Conservation (phyloP, 495 filamentous ascomycete genomes). For the Podospora fimiseda region DNA sequence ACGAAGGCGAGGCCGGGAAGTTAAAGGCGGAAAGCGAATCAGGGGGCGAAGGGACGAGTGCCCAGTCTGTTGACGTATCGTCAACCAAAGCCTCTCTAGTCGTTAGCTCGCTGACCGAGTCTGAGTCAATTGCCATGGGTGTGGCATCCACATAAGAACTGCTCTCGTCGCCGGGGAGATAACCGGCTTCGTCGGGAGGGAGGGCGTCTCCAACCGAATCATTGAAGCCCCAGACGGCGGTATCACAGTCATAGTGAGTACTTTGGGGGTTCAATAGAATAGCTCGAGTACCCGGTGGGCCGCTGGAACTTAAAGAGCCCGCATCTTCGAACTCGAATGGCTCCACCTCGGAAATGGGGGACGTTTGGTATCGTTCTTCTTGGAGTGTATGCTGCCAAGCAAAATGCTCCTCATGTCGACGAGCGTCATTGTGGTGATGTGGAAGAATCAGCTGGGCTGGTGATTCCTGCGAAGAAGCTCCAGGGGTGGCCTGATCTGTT, state of each 20-base stretch:
- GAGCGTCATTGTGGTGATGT: neutral
- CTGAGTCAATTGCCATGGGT: slow-evolving; percentile 11
- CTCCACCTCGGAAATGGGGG: neutral
- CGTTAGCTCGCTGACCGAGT: slow-evolving; percentile 3
- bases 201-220: neutral
- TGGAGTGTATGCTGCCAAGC: neutral
- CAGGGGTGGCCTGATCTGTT: neutral
- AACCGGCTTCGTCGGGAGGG: neutral
- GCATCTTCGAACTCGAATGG: neutral
- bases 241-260: slow-evolving; percentile 22
- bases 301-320: neutral
- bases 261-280: slow-evolving; percentile 22
- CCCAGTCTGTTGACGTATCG: slow-evolving; percentile 18
- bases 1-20: slow-evolving; percentile 10
- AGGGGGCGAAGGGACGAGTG: slow-evolving; percentile 13
- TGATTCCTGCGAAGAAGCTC: neutral
- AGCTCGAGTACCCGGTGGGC: slow-evolving; percentile 1
- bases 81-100: slow-evolving; percentile 9
- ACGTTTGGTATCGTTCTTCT: neutral
- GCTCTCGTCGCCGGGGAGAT: slow-evolving; percentile 5
- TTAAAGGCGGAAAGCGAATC: slow-evolving; percentile 9
- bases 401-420: neutral
- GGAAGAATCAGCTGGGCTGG: neutral
- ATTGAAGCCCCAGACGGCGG: slow-evolving; percentile 6
- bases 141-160: slow-evolving; percentile 13